Percentiles rank a stretch among this genome's conserved stretches.
These are phyloP conservation scores for Globisporangium carolinianum DNA, from an alignment of 352 stramenopile species.

Conservation along the genomic window DNA sequence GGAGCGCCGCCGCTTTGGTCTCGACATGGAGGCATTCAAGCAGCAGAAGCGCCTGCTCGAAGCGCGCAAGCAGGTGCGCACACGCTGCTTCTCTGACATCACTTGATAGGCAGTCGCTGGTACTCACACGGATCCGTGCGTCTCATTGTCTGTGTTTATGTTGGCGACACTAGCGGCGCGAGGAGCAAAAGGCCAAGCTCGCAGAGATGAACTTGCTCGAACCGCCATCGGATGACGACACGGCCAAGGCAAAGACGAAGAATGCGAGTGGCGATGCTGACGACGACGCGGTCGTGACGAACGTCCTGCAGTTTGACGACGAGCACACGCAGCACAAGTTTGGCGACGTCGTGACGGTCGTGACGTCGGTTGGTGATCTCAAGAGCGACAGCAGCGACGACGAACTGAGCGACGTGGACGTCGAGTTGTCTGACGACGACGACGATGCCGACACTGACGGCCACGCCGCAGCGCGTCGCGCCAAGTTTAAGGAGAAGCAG, in stretches of 20 bases:
- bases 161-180: slow-evolving; percentile 28
- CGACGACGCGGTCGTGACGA: slow-evolving; percentile 30
- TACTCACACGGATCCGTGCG: neutral
- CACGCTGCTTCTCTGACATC: neutral
- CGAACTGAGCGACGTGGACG: slow-evolving; percentile 53
- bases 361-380: slow-evolving; percentile 70
- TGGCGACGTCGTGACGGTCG: slow-evolving; percentile 82
- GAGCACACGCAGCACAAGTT: slow-evolving; percentile 83
- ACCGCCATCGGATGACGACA: slow-evolving; percentile 13
- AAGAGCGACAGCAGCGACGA: slow-evolving; percentile 72
- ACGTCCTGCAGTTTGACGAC: slow-evolving; percentile 76
- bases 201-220: slow-evolving; percentile 47
- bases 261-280: slow-evolving; percentile 16
- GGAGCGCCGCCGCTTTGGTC: slow-evolving; percentile 74
- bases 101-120: no score
- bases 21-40: slow-evolving; percentile 88
- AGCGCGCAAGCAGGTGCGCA: slow-evolving; percentile 60
- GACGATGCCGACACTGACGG: slow-evolving; percentile 19
- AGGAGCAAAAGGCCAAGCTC: slow-evolving; percentile 74
- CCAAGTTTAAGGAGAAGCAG: slow-evolving; percentile 48
- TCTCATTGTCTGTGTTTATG: neutral
- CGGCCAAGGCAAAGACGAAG: slow-evolving; percentile 25
- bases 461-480: slow-evolving; percentile 2
- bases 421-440: slow-evolving; percentile 45
- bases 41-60: slow-evolving; percentile 79